A percentile compares a stretch with the other conserved stretches of the same genome.
Evolutionary conservation across 2,329 filamentous ascomycete genomes (phyloP).

Genomic region (Knoxdaviesia capensis): DNA sequence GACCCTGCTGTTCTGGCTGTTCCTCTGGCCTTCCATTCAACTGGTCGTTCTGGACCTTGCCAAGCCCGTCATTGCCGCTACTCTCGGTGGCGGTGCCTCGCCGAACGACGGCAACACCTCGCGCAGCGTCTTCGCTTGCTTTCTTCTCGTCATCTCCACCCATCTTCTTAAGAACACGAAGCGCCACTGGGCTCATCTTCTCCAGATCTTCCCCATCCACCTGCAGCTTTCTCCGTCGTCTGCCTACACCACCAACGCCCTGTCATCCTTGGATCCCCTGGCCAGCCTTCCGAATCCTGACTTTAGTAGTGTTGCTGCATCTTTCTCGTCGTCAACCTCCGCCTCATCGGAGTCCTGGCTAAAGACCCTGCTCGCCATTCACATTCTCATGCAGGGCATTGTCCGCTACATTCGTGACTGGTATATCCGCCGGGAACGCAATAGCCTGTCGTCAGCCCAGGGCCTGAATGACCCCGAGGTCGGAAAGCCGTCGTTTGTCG

Average conservation of each 20-base stretch:
- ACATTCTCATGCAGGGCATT: conserved; percentile 55
- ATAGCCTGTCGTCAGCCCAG: conserved; percentile 26
- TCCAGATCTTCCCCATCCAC: conserved; percentile 20
- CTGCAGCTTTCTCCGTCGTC: too few species aligned
- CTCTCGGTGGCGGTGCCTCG: conserved; percentile 47
- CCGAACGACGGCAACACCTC: conserved; percentile 34
- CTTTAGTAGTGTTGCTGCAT: conserved; percentile 1
- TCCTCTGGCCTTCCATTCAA: conserved; percentile 72
- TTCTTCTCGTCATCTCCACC: conserved; percentile 42
- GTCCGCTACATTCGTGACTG: conserved; percentile 51
- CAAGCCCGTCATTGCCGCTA: conserved; percentile 83
- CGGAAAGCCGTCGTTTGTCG: conserved; percentile 20
- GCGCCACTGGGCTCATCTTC: conserved; percentile 24
- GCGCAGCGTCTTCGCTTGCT: conserved; percentile 27
- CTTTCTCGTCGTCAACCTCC: too few species aligned
- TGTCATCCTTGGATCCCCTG: not conserved
- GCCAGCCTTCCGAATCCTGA: conserved; percentile 1
- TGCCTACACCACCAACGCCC: too few species aligned
- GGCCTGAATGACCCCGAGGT: conserved; percentile 41
- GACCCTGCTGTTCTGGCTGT: conserved; percentile 69
- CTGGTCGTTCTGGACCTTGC: conserved; percentile 77
- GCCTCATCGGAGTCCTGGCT: conserved; percentile 23
- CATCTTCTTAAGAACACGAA: conserved; percentile 30
- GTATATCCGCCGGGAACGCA: conserved; percentile 36
- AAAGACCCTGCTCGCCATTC: conserved; percentile 49